These are phyloP conservation scores for Solanum bulbocastanum DNA, from an alignment of 257 asterid genomes.

Conservation along the genomic window DNA sequence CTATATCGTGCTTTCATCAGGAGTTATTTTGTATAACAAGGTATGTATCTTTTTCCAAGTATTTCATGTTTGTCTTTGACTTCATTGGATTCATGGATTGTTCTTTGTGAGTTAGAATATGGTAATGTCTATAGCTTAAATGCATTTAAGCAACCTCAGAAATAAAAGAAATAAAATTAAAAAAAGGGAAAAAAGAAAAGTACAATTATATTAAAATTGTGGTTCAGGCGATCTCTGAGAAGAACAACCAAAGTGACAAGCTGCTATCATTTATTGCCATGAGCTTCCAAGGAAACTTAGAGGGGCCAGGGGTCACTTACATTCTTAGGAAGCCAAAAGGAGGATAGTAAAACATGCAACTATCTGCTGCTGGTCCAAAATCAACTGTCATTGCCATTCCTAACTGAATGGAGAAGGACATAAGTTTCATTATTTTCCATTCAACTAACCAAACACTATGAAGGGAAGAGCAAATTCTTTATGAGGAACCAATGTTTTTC, in stretches of 20 bases:
- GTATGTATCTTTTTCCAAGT: slow-evolving; percentile 17
- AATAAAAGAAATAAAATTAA: neutral
- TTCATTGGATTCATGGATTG: neutral
- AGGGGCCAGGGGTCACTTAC: neutral
- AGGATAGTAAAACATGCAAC: neutral
- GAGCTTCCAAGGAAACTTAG: neutral
- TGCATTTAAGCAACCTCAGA: neutral
- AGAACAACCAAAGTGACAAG: neutral
- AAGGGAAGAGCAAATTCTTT: neutral
- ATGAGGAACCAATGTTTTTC: neutral
- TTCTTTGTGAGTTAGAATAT: neutral
- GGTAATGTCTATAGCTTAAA: neutral
- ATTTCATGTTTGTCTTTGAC: neutral
- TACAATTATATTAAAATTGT: neutral
- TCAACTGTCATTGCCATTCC: neutral
- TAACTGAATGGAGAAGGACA: neutral
- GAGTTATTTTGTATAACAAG: slow-evolving; percentile 94
- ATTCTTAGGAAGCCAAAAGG: neutral
- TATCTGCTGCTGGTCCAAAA: neutral
- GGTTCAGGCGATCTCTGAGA: neutral
- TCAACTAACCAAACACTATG: neutral
- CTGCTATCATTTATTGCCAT: neutral
- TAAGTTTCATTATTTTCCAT: neutral
- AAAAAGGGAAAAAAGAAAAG: neutral
- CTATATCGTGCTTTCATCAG: slow-evolving; percentile 75